These are phyloP conservation scores for Eimeria zaria DNA, from an alignment of 169 alveolate genomes.

Conservation along the genomic window DNA sequence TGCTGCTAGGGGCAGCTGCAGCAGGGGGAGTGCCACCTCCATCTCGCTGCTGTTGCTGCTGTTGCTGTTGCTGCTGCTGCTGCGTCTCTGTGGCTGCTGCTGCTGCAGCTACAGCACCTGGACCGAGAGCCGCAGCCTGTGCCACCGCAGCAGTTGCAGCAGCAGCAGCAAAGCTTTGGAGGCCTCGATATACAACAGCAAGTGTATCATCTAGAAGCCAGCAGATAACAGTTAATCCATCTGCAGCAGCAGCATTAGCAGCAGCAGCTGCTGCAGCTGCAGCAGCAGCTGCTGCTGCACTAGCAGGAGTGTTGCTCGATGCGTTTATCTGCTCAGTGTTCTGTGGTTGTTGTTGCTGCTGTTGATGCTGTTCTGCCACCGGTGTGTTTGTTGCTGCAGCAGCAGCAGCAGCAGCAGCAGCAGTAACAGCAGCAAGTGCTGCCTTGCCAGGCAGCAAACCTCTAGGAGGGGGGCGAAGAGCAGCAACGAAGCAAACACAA, in stretches of 20 bases:
- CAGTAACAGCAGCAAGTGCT: slow-evolving; percentile 64
- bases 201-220: slow-evolving; percentile 76
- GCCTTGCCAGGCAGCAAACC: slow-evolving; percentile 66
- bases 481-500: slow-evolving; percentile 74
- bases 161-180: slow-evolving; percentile 55
- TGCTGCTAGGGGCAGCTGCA: slow-evolving; percentile 29
- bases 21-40: slow-evolving; percentile 51
- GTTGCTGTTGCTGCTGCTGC: slow-evolving; percentile 59
- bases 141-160: slow-evolving; percentile 59
- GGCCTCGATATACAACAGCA: slow-evolving; percentile 66
- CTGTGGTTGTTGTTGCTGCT: slow-evolving; percentile 36
- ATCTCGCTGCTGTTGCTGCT: slow-evolving; percentile 14
- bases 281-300: slow-evolving; percentile 40
- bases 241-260: slow-evolving; percentile 43
- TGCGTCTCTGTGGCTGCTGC: slow-evolving; percentile 33
- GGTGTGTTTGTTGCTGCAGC: neutral
- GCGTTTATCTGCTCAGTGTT: neutral
- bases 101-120: slow-evolving; percentile 21
- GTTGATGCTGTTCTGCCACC: slow-evolving; percentile 7
- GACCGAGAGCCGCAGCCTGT: slow-evolving; percentile 51
- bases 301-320: neutral
- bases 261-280: slow-evolving; percentile 58
- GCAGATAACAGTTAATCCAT: slow-evolving; percentile 51
- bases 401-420: slow-evolving; percentile 58
- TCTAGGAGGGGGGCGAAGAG: slow-evolving; percentile 73